Evolutionary conservation across 495 filamentous ascomycete genomes (phyloP), one percentile per base, ranked within the genome.

Genomic region (Neurospora tetrasperma): DNA sequence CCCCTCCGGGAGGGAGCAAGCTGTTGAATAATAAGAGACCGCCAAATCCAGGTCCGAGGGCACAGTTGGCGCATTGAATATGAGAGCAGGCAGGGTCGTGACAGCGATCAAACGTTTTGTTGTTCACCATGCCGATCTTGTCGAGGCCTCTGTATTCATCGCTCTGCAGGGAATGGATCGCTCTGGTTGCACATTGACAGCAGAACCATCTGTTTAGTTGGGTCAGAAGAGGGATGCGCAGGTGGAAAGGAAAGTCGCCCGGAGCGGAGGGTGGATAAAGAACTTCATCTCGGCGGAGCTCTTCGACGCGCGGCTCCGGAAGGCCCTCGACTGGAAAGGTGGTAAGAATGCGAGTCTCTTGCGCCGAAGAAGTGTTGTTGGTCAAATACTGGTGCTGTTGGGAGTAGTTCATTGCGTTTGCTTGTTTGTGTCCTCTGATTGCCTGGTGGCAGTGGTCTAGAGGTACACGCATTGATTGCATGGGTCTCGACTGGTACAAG

Each of bases 141-240:
- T 66, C 74, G 4, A 76, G 77, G 35, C 79, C 75, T 0, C 0
- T 7, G 44, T 78, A 73, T 9, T 73, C 77, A 18, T 27, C 27
- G 14, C 72, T 48, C 0, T 35, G 54, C 0, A 35, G 7, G 12
- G 27, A 35, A 3, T 66, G 54, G 14, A 66, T 35, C 6, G 54
- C 54, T 38, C 54, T 66, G 23, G 27, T 66, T 0, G 74, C 78
- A 70, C 78, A 80, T 16, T 40, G 69, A 70, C 78, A 80, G 54
- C 78, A 80, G 14, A 77, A 74, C 78, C 78, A 80, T 14, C 78
- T 54, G 71, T 80, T 79, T 5, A 73, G 71, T 42, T 80, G 72
- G 3, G 73, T 72, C 2, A 66, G 54, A 35, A 66, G 54, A 1
- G 54, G 54, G 16, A 66, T 66, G 27, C 54, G 54, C 0, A 66